phyloP scores from a whole-genome alignment of 2,329 filamentous ascomycete species.

The Ceratocystis alfenasii region DNA sequence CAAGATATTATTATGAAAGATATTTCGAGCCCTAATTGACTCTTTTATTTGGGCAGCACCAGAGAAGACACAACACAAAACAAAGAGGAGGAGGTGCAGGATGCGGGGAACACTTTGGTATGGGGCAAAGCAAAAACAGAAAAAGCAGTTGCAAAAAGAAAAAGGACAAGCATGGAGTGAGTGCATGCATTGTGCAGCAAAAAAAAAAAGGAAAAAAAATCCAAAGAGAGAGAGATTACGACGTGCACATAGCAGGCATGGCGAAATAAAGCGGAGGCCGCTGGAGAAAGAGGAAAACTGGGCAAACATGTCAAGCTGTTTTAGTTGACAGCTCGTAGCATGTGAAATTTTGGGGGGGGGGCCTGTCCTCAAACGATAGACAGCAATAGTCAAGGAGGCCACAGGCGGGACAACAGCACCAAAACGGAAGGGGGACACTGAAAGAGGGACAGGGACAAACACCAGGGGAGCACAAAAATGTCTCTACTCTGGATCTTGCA shows the following conservation, averaged over 20 bases:
- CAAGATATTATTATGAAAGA: not conserved
- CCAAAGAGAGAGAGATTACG: not conserved
- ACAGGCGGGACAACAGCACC: not conserved
- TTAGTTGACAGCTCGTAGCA: not conserved
- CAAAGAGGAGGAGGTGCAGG: too few species aligned
- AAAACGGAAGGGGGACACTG: not conserved
- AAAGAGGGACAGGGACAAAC: not conserved
- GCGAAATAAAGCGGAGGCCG: not conserved
- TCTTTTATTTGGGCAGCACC: not conserved
- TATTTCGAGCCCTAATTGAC: not conserved
- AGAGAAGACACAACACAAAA: not conserved
- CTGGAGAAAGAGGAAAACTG: not conserved
- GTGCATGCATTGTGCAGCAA: not conserved
- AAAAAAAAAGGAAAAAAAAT: not conserved
- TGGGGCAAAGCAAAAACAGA: not conserved
- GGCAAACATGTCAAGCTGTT: not conserved
- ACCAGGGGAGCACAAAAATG: not conserved
- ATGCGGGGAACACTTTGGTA: too few species aligned
- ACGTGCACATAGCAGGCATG: not conserved
- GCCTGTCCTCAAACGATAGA: not conserved
- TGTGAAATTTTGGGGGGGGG: not conserved
- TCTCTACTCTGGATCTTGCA: too few species aligned
- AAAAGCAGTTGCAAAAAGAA: not conserved
- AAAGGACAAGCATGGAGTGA: not conserved
- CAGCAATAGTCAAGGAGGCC: not conserved